Conservation (phyloP, 2,329 filamentous ascomycete genomes). For the Xylariaceae sp. region DNA sequence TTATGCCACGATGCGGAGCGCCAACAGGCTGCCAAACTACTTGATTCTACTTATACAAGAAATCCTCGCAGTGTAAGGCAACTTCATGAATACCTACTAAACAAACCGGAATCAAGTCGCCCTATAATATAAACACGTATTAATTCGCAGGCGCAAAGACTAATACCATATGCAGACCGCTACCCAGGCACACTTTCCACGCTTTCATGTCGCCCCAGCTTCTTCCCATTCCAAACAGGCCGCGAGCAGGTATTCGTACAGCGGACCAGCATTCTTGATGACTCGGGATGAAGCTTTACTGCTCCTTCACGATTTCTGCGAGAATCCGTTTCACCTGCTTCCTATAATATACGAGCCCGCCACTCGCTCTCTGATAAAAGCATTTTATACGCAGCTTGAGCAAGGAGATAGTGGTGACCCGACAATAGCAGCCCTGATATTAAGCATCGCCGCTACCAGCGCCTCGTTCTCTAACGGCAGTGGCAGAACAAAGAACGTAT, state of each 20-base stretch:
- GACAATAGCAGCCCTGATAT: constrained; percentile 24
- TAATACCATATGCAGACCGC: constrained; percentile 6
- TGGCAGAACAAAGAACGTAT: constrained; percentile 3
- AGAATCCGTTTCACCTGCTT: constrained; percentile 26
- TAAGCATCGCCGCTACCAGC: constrained; percentile 28
- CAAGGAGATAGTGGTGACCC: constrained; percentile 13
- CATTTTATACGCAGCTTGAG: constrained; percentile 20
- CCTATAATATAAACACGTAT: background rate
- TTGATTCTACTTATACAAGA: constrained; percentile 17
- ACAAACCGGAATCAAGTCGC: too few species aligned
- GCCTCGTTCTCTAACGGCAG: constrained; percentile 27
- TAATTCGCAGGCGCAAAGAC: background rate
- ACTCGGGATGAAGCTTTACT: constrained; percentile 23
- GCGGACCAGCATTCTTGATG: constrained; percentile 18
- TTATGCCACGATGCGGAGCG: constrained; percentile 16
- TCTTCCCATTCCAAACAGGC: constrained; percentile 5
- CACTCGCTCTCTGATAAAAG: constrained; percentile 14
- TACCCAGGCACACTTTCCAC: background rate
- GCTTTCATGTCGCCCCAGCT: constrained; percentile 7
- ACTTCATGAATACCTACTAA: background rate
- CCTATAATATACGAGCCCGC: constrained; percentile 27
- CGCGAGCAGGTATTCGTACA: background rate
- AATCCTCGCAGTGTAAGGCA: constrained; percentile 10
- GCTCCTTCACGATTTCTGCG: constrained; percentile 27
- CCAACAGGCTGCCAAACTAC: constrained; percentile 15